phyloP scores from a whole-genome alignment of 2,329 filamentous ascomycete genomes.

The Nemania sp. region DNA sequence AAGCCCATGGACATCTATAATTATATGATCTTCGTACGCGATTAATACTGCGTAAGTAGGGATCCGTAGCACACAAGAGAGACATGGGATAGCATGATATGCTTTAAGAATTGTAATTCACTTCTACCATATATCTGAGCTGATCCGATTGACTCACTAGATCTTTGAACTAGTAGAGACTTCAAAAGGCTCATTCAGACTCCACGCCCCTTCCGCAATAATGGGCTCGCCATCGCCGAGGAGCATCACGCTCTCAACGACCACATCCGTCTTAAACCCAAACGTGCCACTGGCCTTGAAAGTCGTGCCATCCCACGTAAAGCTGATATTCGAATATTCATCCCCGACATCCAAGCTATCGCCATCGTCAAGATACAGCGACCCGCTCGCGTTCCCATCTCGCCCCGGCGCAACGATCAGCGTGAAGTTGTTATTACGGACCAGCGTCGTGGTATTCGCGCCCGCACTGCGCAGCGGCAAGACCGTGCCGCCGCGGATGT shows the following conservation, averaged over 20 bases:
- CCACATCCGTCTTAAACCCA: slow-evolving; percentile 27
- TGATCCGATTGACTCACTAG: too few species aligned
- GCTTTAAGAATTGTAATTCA: too few species aligned
- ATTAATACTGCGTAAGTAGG: too few species aligned
- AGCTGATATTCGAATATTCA: slow-evolving; percentile 27
- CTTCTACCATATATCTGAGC: too few species aligned
- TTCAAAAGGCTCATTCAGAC: too few species aligned
- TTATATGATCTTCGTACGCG: too few species aligned
- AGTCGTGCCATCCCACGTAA: slow-evolving; percentile 29
- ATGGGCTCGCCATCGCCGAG: too few species aligned
- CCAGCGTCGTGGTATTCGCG: slow-evolving; percentile 53
- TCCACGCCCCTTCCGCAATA: too few species aligned
- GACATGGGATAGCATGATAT: too few species aligned
- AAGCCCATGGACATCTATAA: too few species aligned
- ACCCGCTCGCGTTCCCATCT: slow-evolving; percentile 52
- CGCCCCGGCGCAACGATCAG: slow-evolving; percentile 52
- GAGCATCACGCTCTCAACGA: slow-evolving; percentile 27
- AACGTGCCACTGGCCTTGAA: slow-evolving; percentile 28
- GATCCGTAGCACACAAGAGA: too few species aligned
- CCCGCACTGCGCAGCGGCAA: slow-evolving; percentile 57
- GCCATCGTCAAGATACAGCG: slow-evolving; percentile 56
- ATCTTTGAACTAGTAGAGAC: too few species aligned
- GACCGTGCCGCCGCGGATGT: slow-evolving; percentile 63
- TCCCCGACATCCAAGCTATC: slow-evolving; percentile 32
- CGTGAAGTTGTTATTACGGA: slow-evolving; percentile 52